Evolutionary conservation across 208 protist genomes (phyloP).

Genomic region (Wallacemonas sp.): DNA sequence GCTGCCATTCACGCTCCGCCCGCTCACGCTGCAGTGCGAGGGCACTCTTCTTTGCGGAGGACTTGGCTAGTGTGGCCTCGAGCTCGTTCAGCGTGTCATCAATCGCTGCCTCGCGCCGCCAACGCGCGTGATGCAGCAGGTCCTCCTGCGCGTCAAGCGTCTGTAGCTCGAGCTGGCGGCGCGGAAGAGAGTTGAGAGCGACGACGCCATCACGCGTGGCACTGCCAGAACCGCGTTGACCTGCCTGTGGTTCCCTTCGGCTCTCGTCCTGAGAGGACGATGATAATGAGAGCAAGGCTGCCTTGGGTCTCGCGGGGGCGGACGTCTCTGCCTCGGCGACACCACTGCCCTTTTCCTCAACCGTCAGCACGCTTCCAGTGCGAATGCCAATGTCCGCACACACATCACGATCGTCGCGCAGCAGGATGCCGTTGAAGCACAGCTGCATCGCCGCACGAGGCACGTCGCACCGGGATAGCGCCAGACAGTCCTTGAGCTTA

Average conservation of each 20-base stretch:
- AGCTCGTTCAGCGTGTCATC: conserved; percentile 34
- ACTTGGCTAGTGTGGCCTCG: conserved; percentile 35
- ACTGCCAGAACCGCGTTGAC: no score
- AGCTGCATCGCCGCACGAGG: conserved; percentile 42
- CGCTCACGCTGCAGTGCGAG: conserved; percentile 34
- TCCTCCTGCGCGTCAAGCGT: conserved; percentile 59
- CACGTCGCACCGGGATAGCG: conserved; percentile 48
- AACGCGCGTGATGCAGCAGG: conserved; percentile 30
- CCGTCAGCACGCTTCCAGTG: conserved; percentile 53
- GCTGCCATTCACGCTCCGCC: conserved; percentile 35
- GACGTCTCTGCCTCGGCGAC: not conserved
- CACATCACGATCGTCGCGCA: conserved; percentile 39
- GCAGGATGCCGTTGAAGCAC: conserved; percentile 54
- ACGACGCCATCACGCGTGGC: no score
- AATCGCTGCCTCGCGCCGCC: conserved; percentile 27
- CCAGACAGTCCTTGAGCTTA: conserved; percentile 71
- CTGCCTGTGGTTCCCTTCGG: not conserved
- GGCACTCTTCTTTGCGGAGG: conserved; percentile 20
- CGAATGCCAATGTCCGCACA: conserved; percentile 59
- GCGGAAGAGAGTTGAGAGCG: conserved; percentile 28
- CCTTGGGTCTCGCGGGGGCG: not conserved
- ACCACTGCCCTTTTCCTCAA: conserved; percentile 30
- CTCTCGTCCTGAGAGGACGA: not conserved
- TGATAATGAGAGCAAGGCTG: not conserved
- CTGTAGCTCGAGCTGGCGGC: conserved; percentile 59